Base-by-base conservation (phyloP, 331 rosid species). In the Malus hybrid region DNA sequence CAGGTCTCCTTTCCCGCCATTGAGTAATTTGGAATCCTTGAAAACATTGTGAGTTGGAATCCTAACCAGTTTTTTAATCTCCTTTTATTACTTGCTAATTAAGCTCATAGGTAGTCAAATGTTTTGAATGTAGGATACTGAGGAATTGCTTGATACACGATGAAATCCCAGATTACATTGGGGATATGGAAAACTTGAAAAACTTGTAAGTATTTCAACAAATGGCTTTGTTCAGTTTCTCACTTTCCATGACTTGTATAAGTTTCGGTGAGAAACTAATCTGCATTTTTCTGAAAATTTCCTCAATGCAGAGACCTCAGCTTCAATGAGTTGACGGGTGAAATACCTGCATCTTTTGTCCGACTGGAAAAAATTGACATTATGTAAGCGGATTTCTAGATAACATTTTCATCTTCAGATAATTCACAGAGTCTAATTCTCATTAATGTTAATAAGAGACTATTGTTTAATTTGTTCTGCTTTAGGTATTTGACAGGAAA, bases 401-500 rank as follows among this genome's bases (percentile, higher is more conserved):
- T 77, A 16, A 70, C 60, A 68, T 54, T n/a, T 33, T 7, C 67
- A 3, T 52, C 59, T 69, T 62, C 60, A 1, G 50, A 44, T 44
- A 10, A 10, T 44, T 44, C 50, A 10, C 14, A 44, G 0, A 9
- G 4, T 3, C 46, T 39, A 39, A 67, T 80, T 76, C 22, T 20
- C 11, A 29, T 16, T 54, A 77, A 18, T 28, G 8, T 55, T 67
- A 39, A 72, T 55, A 34, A 20, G 57, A 62, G 52, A 52, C 56
- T 24, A 36, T 36, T 36, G 60, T 74, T 71, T 80, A 77, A 29
- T 32, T 39, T 39, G 54, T 75, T 72, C 79, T 76, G 24, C 42
- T 83, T 79, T 77, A 94, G 98, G 75, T 91, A 86, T 83, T 88
- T 94, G 76, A 85, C 88, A 27, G 87, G 87, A 63, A 94, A 94